These are phyloP conservation scores for Verticillium dahliae DNA, from an alignment of 2,329 filamentous ascomycete genomes.

Conservation along the genomic window DNA sequence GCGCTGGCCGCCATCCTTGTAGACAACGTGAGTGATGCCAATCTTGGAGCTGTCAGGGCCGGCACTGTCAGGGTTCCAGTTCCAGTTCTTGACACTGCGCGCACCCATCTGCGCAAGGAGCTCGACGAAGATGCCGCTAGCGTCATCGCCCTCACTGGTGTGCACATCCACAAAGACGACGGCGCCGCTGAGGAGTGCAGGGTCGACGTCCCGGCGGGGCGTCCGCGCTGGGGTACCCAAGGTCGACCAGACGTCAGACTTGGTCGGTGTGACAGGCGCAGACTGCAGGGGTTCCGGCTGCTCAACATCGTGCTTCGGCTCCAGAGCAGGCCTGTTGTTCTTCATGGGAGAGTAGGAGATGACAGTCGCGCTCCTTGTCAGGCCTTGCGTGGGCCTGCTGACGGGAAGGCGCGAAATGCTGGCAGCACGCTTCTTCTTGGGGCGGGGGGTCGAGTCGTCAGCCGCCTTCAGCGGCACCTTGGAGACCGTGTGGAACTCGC, in stretches of 20 bases:
- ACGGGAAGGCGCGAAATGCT: slow-evolving; percentile 41
- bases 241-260: slow-evolving; percentile 46
- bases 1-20: slow-evolving; percentile 75
- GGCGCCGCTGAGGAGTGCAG: slow-evolving; percentile 57
- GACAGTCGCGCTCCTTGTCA: slow-evolving; percentile 42
- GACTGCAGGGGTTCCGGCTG: slow-evolving; percentile 15
- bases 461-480: slow-evolving; percentile 71
- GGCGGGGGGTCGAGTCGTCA: slow-evolving; percentile 46
- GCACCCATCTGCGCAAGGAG: slow-evolving; percentile 78
- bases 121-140: slow-evolving; percentile 74
- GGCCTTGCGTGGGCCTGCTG: slow-evolving; percentile 30
- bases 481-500: slow-evolving; percentile 64
- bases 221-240: slow-evolving; percentile 51
- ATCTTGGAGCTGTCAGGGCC: slow-evolving; percentile 41
- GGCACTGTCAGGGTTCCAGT: slow-evolving; percentile 54
- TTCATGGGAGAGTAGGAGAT: slow-evolving; percentile 50
- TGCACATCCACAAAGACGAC: slow-evolving; percentile 80
- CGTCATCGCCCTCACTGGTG: slow-evolving; percentile 74
- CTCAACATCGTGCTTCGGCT: slow-evolving; percentile 16
- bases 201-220: slow-evolving; percentile 46
- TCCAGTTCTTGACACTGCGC: slow-evolving; percentile 68
- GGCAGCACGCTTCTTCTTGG: slow-evolving; percentile 42
- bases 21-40: slow-evolving; percentile 83
- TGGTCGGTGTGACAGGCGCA: slow-evolving; percentile 36
- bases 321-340: slow-evolving; percentile 18